Conservation (phyloP, 768 basidiomycete species). For the Candolleomyces aberdarensis region DNA sequence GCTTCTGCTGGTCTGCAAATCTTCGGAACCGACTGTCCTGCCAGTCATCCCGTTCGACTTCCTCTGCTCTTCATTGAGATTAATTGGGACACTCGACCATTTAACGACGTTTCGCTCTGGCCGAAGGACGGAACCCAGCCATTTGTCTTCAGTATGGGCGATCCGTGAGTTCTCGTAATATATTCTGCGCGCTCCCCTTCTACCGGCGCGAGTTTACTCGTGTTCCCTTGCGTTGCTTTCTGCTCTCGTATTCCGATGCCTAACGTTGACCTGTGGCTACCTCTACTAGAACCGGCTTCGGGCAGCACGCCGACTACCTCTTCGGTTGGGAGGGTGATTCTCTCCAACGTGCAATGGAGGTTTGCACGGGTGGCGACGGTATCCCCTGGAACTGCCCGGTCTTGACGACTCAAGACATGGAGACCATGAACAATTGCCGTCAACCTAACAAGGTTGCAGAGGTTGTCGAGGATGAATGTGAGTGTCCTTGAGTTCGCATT, state of each 20-base stretch:
- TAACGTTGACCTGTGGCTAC: no score
- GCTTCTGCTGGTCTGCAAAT: slow-evolving; percentile 1
- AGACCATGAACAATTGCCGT: slow-evolving; percentile 9
- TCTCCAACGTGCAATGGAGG: slow-evolving; percentile 9
- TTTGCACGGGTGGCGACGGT: slow-evolving; percentile 7
- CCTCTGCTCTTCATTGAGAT: slow-evolving; percentile 11
- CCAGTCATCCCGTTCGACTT: slow-evolving; percentile 7
- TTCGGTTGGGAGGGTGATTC: slow-evolving; percentile 12
- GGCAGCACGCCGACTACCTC: slow-evolving; percentile 11
- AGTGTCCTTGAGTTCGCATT: not conserved
- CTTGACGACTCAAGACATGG: slow-evolving; percentile 8
- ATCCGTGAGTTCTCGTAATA: not conserved
- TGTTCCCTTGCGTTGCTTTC: no score
- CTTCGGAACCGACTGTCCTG: slow-evolving; percentile 11
- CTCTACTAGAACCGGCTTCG: slow-evolving; percentile 5
- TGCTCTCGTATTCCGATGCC: not conserved
- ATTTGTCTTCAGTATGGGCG: slow-evolving; percentile 12
- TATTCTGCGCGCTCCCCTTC: not conserved
- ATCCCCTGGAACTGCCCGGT: slow-evolving; percentile 10
- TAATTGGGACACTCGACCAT: slow-evolving; percentile 8
- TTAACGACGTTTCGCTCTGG: slow-evolving; percentile 7
- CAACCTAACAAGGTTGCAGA: slow-evolving; percentile 6
- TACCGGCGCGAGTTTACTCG: no score
- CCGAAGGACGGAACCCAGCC: slow-evolving; percentile 7
- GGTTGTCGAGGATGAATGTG: slow-evolving; percentile 6